A percentile compares a stretch with the other conserved stretches of the same genome.
These are phyloP conservation scores for Globisporangium nodosum DNA, from an alignment of 352 stramenopile genomes.

Conservation along the genomic window DNA sequence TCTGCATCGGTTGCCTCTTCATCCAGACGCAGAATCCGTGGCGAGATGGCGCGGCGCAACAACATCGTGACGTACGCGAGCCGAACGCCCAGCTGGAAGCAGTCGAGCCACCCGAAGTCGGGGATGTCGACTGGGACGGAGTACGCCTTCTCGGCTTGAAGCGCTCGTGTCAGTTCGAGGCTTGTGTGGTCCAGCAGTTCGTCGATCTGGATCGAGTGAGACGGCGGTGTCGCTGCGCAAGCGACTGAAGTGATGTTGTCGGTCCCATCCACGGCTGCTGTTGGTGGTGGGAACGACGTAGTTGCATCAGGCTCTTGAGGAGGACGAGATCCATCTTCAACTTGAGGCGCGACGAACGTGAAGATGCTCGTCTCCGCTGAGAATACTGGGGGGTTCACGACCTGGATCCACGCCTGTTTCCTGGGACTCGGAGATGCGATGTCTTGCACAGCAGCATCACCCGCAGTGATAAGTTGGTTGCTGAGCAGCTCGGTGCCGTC, in stretches of 20 bases:
- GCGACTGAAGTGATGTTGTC: too few relatives aligned
- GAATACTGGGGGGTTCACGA: conserved; percentile 5
- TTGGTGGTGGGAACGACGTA: not conserved
- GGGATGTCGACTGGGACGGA: conserved; percentile 30
- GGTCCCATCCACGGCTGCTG: not conserved
- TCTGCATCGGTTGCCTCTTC: conserved; percentile 12
- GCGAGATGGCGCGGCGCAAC: conserved; percentile 46
- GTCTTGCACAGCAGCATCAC: not conserved
- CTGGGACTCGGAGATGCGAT: not conserved
- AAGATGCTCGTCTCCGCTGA: conserved; percentile 43
- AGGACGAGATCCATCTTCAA: not conserved
- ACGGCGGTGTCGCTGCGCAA: too few relatives aligned
- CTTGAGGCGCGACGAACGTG: conserved; percentile 22
- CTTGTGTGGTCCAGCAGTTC: not conserved
- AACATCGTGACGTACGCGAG: conserved; percentile 46
- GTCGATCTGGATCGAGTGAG: conserved; percentile 19
- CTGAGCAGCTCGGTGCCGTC: conserved; percentile 28
- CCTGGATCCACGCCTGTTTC: conserved; percentile 46
- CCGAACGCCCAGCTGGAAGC: conserved; percentile 37
- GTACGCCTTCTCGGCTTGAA: conserved; percentile 46
- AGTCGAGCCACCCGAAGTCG: conserved; percentile 41
- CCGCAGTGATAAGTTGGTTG: not conserved
- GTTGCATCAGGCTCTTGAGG: not conserved
- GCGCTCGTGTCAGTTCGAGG: conserved; percentile 23
- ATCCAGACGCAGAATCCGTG: conserved; percentile 27